Percentiles rank a stretch among this genome's conserved stretches.
phyloP scores from a whole-genome alignment of 306 rosid species.

The Astragalus glycyphyllos region DNA sequence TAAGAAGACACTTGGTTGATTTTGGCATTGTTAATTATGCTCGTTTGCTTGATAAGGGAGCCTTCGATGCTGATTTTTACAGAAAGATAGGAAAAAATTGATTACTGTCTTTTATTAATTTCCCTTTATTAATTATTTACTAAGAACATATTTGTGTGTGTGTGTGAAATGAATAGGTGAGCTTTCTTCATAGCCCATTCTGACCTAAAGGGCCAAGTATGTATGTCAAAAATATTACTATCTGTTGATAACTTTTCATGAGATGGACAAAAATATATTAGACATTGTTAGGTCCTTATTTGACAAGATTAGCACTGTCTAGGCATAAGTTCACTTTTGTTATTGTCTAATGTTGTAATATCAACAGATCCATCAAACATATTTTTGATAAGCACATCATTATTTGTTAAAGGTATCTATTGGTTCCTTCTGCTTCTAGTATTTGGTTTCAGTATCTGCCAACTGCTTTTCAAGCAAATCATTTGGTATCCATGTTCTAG shows the following conservation, averaged over 20 bases:
- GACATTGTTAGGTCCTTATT: neutral
- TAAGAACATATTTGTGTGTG: slow-evolving; percentile 23
- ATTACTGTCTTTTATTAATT: neutral
- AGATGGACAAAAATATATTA: slow-evolving; percentile 17
- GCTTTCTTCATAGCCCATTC: neutral
- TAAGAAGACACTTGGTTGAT: slow-evolving; percentile 35
- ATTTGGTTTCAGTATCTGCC: slow-evolving; percentile 36
- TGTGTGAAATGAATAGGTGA: neutral
- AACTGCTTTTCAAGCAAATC: slow-evolving; percentile 37
- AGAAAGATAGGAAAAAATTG: neutral
- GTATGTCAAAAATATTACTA: slow-evolving; percentile 9
- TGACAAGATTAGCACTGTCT: slow-evolving; percentile 8
- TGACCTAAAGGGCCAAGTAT: slow-evolving; percentile 3
- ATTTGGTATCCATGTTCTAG: slow-evolving; percentile 27
- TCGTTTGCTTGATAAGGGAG: slow-evolving; percentile 39
- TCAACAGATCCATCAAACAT: slow-evolving; percentile 31
- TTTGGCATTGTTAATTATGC: slow-evolving; percentile 43
- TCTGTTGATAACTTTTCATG: neutral
- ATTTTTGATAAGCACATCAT: slow-evolving; percentile 3
- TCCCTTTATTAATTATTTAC: neutral
- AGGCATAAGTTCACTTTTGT: slow-evolving; percentile 19
- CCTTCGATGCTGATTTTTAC: slow-evolving; percentile 26
- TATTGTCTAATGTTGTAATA: slow-evolving; percentile 28
- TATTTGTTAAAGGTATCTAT: slow-evolving; percentile 23
- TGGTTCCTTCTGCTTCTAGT: slow-evolving; percentile 39